These are phyloP conservation scores for Clausena lansium DNA, from an alignment of 345 rosid species.

Conservation along the genomic window DNA sequence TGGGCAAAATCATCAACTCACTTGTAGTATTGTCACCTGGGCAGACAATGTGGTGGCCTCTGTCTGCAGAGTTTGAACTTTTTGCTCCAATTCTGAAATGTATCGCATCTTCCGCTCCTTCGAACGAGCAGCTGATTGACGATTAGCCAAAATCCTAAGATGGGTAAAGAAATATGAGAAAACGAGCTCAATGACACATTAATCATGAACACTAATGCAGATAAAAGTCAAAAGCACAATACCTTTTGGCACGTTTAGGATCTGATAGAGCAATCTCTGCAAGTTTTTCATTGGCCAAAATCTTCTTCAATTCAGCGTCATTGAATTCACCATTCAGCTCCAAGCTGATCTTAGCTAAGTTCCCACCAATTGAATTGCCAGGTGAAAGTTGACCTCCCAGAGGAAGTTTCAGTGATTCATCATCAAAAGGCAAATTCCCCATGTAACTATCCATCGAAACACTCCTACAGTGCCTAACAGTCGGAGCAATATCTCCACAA, in stretches of 20 bases:
- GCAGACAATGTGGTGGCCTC: conserved; percentile 84
- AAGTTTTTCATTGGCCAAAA: conserved; percentile 74
- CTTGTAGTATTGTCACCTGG: conserved; percentile 78
- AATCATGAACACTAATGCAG: neutral
- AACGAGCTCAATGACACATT: neutral
- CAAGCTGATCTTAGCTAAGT: conserved; percentile 30
- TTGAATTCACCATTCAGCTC: conserved; percentile 59
- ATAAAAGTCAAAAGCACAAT: neutral
- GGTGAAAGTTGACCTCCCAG: conserved; percentile 32
- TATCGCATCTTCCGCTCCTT: conserved; percentile 82
- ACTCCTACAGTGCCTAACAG: conserved; percentile 56
- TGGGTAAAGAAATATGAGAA: conserved; percentile 1
- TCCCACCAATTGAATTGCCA: conserved; percentile 46
- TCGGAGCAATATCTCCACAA: conserved; percentile 49
- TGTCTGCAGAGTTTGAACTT: conserved; percentile 82
- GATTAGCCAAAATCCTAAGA: conserved; percentile 82
- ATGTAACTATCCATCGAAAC: conserved; percentile 78
- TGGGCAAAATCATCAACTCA: conserved; percentile 13
- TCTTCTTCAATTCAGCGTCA: conserved; percentile 65
- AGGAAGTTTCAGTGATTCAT: conserved; percentile 35
- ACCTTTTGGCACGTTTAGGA: conserved; percentile 59
- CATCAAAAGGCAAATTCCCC: conserved; percentile 50
- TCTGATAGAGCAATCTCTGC: conserved; percentile 67
- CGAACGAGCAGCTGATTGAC: conserved; percentile 84
- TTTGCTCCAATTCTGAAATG: conserved; percentile 74